Conservation (phyloP, 140 eudicot genomes). For the Anethum foeniculum region DNA sequence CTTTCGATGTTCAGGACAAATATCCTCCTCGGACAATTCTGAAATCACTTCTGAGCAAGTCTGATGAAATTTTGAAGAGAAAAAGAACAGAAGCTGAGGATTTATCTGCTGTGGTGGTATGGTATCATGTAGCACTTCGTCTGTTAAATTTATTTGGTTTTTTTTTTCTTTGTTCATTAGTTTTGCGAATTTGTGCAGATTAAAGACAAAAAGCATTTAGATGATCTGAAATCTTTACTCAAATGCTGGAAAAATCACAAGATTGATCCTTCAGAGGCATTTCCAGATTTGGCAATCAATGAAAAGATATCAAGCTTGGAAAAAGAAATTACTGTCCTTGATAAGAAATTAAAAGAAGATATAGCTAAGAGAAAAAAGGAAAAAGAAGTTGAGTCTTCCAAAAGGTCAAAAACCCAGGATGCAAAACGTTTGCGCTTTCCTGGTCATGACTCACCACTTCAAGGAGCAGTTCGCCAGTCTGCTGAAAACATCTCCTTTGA, state of each 20-base stretch:
- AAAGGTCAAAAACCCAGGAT: constrained; percentile 21
- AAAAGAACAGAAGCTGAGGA: constrained; percentile 21
- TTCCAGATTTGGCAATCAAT: constrained; percentile 35
- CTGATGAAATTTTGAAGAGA: constrained; percentile 26
- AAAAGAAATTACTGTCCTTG: constrained; percentile 30
- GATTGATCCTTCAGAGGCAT: constrained; percentile 37
- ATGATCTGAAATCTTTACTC: constrained; percentile 35
- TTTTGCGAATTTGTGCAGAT: constrained; percentile 27
- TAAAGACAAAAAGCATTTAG: constrained; percentile 33
- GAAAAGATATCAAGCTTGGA: constrained; percentile 36
- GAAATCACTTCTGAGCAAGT: constrained; percentile 33
- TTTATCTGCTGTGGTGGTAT: constrained; percentile 27
- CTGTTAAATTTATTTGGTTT: background rate
- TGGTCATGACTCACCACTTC: constrained; percentile 28
- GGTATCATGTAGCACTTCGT: background rate
- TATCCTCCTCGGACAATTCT: constrained; percentile 38
- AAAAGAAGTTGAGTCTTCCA: constrained; percentile 28
- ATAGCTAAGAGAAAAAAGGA: constrained; percentile 28
- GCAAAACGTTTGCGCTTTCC: constrained; percentile 25
- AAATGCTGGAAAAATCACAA: constrained; percentile 52
- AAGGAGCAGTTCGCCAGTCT: constrained; percentile 9
- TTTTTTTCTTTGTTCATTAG: background rate
- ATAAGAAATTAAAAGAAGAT: constrained; percentile 17
- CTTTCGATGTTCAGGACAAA: constrained; percentile 45
- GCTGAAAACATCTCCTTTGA: constrained; percentile 13